Conservation (phyloP, 2,329 filamentous ascomycete species). For the Cercospora sesami region DNA sequence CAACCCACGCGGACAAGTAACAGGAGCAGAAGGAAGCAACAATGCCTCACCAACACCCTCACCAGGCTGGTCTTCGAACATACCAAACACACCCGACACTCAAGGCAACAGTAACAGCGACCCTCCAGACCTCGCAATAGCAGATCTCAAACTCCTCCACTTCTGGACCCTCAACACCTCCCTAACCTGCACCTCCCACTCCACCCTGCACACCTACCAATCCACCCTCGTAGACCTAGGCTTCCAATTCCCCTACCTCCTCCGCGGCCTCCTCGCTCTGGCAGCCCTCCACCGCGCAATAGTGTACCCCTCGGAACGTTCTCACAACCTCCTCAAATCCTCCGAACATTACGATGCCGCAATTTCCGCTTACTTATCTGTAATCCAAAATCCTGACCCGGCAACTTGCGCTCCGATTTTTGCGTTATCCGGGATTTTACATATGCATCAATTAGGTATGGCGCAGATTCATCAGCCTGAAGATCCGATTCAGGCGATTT, state of each 20-base stretch:
- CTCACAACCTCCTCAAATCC: constrained; percentile 16
- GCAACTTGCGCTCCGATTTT: constrained; percentile 22
- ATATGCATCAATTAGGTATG: constrained; percentile 20
- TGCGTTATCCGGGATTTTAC: constrained; percentile 14
- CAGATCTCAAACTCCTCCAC: constrained; percentile 27
- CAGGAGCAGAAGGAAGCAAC: constrained; percentile 3
- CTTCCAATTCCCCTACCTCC: constrained; percentile 27
- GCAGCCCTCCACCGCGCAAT: constrained; percentile 27
- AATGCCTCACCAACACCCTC: constrained; percentile 9
- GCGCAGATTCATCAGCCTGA: constrained; percentile 18
- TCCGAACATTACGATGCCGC: constrained; percentile 21
- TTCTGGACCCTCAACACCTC: constrained; percentile 26
- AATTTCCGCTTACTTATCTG: constrained; percentile 15
- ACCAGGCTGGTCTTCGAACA: constrained; percentile 1
- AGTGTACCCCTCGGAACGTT: constrained; percentile 19
- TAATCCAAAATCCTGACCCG: constrained; percentile 15
- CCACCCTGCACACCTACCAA: constrained; percentile 22
- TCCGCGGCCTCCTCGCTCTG: constrained; percentile 28
- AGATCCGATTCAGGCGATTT: constrained; percentile 19
- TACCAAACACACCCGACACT: constrained; percentile 1
- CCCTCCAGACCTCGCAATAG: constrained; percentile 16
- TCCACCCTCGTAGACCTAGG: constrained; percentile 22
- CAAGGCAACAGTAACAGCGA: background rate
- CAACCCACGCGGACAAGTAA: background rate
- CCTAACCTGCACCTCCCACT: constrained; percentile 4